A percentile compares a stretch with the other conserved stretches of the same genome.
Conservation (phyloP, 768 basidiomycete genomes). For the Lactifluus rugatus region DNA sequence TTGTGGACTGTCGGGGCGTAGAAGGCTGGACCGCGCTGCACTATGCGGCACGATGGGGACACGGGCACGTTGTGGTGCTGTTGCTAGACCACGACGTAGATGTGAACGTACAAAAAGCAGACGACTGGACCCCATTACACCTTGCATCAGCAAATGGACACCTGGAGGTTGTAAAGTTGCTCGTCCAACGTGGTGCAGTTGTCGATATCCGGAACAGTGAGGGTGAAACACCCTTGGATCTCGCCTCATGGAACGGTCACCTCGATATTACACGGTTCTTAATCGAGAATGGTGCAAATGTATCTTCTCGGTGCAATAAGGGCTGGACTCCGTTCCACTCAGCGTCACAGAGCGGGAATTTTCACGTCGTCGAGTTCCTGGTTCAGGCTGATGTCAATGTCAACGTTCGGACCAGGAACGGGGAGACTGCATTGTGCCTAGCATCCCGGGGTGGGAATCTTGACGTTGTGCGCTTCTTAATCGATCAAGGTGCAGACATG, state of each 20-base stretch:
- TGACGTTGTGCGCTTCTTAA: not conserved
- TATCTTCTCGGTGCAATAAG: not conserved
- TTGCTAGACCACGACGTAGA: not conserved
- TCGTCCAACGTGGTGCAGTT: not conserved
- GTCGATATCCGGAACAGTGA: not conserved
- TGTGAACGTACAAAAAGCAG: not conserved
- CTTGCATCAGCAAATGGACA: not conserved
- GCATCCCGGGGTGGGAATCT: not conserved
- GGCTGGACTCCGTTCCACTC: not conserved
- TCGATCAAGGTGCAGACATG: not conserved
- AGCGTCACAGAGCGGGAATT: not conserved
- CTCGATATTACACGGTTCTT: not conserved
- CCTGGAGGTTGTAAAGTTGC: not conserved
- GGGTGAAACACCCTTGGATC: not conserved
- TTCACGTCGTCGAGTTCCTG: not conserved
- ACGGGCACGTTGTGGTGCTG: not conserved
- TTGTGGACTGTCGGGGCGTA: too few relatives aligned
- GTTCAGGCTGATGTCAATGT: not conserved
- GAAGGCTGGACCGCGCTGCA: not conserved
- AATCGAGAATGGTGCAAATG: not conserved
- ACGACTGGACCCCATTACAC: not conserved
- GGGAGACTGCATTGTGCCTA: not conserved
- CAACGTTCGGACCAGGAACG: not conserved
- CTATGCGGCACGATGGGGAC: not conserved
- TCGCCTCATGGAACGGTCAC: not conserved